Evolutionary conservation across 768 basidiomycete genomes (phyloP).

Genomic region (Mycena vitilis): DNA sequence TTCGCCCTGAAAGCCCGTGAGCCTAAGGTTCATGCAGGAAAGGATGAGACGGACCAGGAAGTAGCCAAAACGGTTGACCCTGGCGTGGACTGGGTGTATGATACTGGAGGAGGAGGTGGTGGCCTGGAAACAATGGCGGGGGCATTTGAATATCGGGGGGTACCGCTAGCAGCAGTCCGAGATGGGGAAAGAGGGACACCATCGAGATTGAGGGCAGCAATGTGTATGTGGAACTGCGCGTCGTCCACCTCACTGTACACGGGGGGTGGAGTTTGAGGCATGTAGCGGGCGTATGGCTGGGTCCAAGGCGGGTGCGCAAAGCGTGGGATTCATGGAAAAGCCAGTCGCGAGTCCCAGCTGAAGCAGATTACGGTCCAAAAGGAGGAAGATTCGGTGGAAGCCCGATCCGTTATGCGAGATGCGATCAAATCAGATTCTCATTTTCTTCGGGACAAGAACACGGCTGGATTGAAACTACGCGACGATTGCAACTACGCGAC

Average conservation of each 20-base stretch:
- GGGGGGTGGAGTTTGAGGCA: too few relatives aligned
- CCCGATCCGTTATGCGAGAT: background rate
- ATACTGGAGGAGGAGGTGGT: too few relatives aligned
- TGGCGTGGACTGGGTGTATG: too few relatives aligned
- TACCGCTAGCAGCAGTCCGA: too few relatives aligned
- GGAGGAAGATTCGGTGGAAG: background rate
- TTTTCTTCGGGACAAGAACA: background rate
- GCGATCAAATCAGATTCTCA: background rate
- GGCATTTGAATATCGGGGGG: too few relatives aligned
- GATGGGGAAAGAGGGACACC: too few relatives aligned
- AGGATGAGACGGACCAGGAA: background rate
- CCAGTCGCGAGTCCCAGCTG: background rate
- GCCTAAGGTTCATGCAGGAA: background rate
- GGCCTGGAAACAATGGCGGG: too few relatives aligned
- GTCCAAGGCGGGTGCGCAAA: too few relatives aligned
- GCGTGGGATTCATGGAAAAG: background rate
- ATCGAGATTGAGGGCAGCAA: too few relatives aligned
- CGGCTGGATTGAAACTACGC: background rate
- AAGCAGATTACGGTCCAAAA: background rate
- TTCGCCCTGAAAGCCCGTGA: background rate
- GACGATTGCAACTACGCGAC: background rate
- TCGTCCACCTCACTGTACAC: too few relatives aligned
- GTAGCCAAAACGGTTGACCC: background rate
- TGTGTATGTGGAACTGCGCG: too few relatives aligned
- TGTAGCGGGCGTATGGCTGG: too few relatives aligned